Evolutionary conservation across 2,329 filamentous ascomycete species (phyloP).

Genomic region (Lachnellula hyalina): DNA sequence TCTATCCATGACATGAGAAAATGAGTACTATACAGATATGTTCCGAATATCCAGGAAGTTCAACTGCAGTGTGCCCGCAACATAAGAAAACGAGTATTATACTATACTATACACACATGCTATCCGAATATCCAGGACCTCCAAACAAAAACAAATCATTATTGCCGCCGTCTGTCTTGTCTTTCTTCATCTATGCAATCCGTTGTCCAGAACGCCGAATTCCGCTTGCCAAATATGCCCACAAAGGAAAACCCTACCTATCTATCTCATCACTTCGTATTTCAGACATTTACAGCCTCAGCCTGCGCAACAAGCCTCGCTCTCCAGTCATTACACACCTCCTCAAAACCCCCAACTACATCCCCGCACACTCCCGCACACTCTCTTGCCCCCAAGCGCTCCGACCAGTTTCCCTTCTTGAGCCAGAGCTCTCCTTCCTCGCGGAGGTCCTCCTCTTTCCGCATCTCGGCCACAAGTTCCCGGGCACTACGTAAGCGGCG

Average conservation of each 20-base stretch:
- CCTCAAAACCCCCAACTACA: constrained; percentile 88
- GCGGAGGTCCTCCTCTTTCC: constrained; percentile 72
- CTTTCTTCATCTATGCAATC: not conserved
- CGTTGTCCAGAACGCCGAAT: not conserved
- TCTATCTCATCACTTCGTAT: not conserved
- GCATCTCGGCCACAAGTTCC: constrained; percentile 81
- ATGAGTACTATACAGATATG: too few relatives aligned
- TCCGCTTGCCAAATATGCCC: not conserved
- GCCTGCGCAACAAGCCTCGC: constrained; percentile 63
- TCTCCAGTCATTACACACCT: constrained; percentile 81
- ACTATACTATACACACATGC: too few relatives aligned
- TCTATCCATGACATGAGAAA: too few relatives aligned
- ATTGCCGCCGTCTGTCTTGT: not conserved
- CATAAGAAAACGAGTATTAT: too few relatives aligned
- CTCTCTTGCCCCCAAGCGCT: constrained; percentile 68
- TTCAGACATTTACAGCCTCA: constrained; percentile 17
- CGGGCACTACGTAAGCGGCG: constrained; percentile 74
- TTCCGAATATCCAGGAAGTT: not conserved
- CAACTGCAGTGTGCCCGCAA: too few relatives aligned
- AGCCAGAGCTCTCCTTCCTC: constrained; percentile 83
- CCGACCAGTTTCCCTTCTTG: constrained; percentile 75
- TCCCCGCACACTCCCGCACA: constrained; percentile 80
- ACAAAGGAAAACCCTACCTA: not conserved
- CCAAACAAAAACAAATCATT: not conserved
- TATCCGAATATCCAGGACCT: not conserved